Evolutionary conservation across 2,329 filamentous ascomycete species (phyloP).

Genomic region (Aspergillus neoniger): DNA sequence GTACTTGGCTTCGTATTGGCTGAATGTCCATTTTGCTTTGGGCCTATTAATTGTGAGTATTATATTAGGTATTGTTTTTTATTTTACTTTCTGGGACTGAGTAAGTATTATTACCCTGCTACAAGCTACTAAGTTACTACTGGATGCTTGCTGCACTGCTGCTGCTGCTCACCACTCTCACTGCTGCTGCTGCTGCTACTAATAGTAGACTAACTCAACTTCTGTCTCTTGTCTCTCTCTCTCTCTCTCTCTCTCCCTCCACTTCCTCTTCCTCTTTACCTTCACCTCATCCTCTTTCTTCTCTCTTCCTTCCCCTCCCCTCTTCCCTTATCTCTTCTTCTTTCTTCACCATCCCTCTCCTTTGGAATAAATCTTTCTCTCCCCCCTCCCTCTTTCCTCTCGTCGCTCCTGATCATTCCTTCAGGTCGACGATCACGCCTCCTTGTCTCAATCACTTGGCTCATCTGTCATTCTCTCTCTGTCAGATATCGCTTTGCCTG

Average conservation of each 20-base stretch:
- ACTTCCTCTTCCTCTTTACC: neutral
- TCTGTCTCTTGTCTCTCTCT: conserved; percentile 8
- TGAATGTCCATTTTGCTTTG: conserved; percentile 2
- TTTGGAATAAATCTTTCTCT: conserved; percentile 19
- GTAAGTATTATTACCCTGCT: conserved; percentile 6
- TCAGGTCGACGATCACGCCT: conserved; percentile 32
- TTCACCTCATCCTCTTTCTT: conserved; percentile 13
- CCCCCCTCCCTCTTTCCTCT: conserved; percentile 30
- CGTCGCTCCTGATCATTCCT: conserved; percentile 48
- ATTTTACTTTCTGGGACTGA: neutral
- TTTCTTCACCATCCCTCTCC: conserved; percentile 24
- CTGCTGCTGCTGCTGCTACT: neutral
- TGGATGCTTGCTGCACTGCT: neutral
- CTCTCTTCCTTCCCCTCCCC: conserved; percentile 11
- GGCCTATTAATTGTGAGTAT: conserved; percentile 6
- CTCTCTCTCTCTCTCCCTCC: conserved; percentile 5
- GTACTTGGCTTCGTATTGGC: conserved; percentile 3
- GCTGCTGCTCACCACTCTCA: neutral
- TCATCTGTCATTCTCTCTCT: conserved; percentile 35
- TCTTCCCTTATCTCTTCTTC: conserved; percentile 23
- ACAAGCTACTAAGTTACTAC: neutral
- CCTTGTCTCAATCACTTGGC: conserved; percentile 31
- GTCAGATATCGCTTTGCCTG: conserved; percentile 21
- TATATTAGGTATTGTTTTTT: conserved; percentile 11
- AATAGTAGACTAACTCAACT: conserved; percentile 12